Evolutionary conservation across 1,284 basidiomycete species (phyloP), one percentile per base, ranked within the genome.

Genomic region (Tetrapyrgos nigripes): DNA sequence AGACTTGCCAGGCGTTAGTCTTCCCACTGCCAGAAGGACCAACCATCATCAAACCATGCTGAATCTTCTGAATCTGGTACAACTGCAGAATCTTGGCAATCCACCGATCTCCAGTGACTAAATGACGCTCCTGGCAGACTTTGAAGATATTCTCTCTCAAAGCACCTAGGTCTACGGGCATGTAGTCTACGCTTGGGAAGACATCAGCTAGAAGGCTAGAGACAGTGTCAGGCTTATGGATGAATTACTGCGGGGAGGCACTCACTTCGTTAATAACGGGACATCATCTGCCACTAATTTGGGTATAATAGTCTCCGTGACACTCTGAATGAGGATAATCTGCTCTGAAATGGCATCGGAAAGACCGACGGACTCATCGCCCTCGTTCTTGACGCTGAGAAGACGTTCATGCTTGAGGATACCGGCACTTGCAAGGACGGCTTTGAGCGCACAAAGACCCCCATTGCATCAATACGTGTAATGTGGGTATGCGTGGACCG

Each of bases 21-120:
- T 99, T 99, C 44, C 97, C 98, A 45, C 88, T 96, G 14, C 97
- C 97, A 4, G 98, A 97, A 1, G 97, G 90, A 2, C 97, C 97
- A 51, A 99, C 97, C 93, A 99, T 97, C 96, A 99, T 99, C 55
- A 99, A 82, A 76, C 97, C 97, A 74, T 99, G 98, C 68, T 98
- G 96, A 62, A 99, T 99, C 81, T 97, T 98, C 77, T 99, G 97
- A 60, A 99, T 98, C 75, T 98, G 97, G 74, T 98, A 99, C 13
- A 99, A 84, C 74, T 99, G 97, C 26, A 99, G 80, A 62, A 99
- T 96, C 81, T 99, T 99, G 68, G 90, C 86, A 53, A 95, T 84
- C 97, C 98, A 99, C 24, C 88, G 85, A 49, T 96, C 93, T 29
- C 94, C 93, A 55, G 89, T 80, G 17, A 97, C 86, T 24, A 98